Base-by-base conservation (phyloP, 2,329 filamentous ascomycete genomes). In the Colletotrichum spinosum region DNA sequence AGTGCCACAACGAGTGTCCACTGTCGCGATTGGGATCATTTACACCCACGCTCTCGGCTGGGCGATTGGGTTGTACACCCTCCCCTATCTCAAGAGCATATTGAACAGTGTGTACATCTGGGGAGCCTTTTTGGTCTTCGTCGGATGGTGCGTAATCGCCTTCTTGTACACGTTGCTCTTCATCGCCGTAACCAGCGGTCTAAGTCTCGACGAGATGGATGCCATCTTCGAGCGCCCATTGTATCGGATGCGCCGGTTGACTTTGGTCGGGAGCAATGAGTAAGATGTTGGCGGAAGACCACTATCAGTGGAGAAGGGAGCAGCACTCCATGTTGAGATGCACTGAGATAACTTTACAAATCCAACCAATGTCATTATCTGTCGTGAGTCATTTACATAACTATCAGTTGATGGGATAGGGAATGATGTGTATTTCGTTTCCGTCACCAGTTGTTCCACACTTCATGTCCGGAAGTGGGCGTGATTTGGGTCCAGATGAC, bases 41-140 rank as follows among this genome's bases (percentile, higher is more conserved):
- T 83, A 79, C 55, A 70, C 82, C 12, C 81, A 83, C 57, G 80
- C 74, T 1, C 80, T 83, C 46, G 81, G 79, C 5, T 83, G 80
- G 68, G 75, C 76, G 25, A 73, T 74, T 44, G 73, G 72, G 71
- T 35, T 55, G 10, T 55, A 79, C 1, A 74, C 77, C 38, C 76
- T 83, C 2, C 80, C 81, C 0, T 83, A 82, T 58, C 72, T 83
- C 6, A 48, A 48, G 6, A 51, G 39, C n/a, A 52, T 59, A 9
- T 49, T 59, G 7, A 38, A 33, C 10, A 45, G 25, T 34, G 45
- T 59, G 56, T 13, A 59, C 33, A 37, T 37, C 4, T 59, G 39
- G 56, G 56, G 56, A 4, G 56, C 56, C 4, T 59, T 59, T 34
- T 37, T 59, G 10, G 52, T 59, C 25, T 59, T 59, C 9, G 56